These are phyloP conservation scores for Aleurites moluccanus DNA, from an alignment of 441 rosid species.

Conservation along the genomic window DNA sequence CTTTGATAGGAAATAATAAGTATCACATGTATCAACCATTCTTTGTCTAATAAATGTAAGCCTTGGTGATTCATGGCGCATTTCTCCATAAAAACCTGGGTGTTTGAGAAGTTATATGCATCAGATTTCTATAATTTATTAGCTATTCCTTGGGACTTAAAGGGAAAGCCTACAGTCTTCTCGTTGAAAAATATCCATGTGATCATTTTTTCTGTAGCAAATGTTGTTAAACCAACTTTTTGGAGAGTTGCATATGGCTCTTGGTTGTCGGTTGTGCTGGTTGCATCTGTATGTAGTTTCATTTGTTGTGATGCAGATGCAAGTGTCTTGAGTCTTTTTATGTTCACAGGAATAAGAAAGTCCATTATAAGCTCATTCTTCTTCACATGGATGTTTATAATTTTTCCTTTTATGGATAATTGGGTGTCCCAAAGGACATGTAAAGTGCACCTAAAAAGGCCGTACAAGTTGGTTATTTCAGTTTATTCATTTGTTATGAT, in stretches of 20 bases:
- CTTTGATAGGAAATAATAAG: no score
- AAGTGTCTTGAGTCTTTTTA: background rate
- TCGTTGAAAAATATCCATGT: no score
- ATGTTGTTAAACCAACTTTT: background rate
- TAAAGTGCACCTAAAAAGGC: background rate
- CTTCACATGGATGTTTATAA: background rate
- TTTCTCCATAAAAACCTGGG: background rate
- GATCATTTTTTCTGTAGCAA: background rate
- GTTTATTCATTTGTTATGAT: background rate
- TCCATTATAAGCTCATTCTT: background rate
- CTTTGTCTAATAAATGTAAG: background rate
- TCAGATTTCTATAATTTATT: background rate
- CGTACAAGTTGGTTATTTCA: background rate
- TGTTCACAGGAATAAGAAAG: background rate
- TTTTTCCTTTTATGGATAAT: background rate
- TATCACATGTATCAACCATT: no score
- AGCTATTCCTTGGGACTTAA: background rate
- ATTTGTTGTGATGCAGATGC: background rate
- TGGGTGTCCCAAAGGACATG: background rate
- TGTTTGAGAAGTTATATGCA: background rate
- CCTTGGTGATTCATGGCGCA: background rate
- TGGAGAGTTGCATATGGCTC: background rate
- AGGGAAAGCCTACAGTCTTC: background rate
- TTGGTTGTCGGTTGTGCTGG: background rate
- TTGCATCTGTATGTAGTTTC: background rate